phyloP scores from a whole-genome alignment of 345 rosid species.

The Salix brachista region DNA sequence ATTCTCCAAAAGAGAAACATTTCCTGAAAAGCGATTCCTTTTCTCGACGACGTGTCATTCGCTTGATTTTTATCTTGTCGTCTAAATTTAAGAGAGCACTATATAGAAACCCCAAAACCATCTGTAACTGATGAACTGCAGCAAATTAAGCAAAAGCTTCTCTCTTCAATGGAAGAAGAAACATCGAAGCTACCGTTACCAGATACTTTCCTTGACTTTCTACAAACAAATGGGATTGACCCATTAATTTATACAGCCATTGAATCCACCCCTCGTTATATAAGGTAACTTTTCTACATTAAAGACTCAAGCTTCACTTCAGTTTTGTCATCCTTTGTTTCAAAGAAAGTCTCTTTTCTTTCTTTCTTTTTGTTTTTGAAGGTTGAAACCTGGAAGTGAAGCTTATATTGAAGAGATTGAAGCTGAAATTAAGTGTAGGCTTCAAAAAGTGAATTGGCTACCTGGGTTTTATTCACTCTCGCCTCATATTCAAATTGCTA shows the following conservation, averaged over 20 bases:
- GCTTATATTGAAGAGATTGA: constrained; percentile 48
- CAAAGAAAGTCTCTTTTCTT: neutral
- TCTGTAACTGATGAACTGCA: no score
- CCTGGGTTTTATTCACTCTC: constrained; percentile 74
- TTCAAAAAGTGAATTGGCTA: constrained; percentile 64
- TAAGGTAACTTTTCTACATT: constrained; percentile 40
- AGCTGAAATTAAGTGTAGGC: constrained; percentile 61
- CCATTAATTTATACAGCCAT: constrained; percentile 56
- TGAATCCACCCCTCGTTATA: constrained; percentile 70
- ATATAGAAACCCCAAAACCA: no score
- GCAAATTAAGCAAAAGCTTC: neutral
- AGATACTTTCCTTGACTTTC: constrained; percentile 56
- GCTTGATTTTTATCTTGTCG: no score
- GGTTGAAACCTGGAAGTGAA: constrained; percentile 77
- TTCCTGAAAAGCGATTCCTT: no score
- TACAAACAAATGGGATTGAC: constrained; percentile 57
- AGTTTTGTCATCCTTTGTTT: neutral
- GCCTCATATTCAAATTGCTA: constrained; percentile 66
- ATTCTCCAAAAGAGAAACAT: no score
- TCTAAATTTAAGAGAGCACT: no score
- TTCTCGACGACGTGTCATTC: no score
- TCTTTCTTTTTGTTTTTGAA: constrained; percentile 14
- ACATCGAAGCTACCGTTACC: constrained; percentile 49
- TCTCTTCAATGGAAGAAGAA: constrained; percentile 26
- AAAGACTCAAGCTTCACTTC: no score